Conservation (phyloP, 345 rosid genomes). For the Gynandropsis gynandra region DNA sequence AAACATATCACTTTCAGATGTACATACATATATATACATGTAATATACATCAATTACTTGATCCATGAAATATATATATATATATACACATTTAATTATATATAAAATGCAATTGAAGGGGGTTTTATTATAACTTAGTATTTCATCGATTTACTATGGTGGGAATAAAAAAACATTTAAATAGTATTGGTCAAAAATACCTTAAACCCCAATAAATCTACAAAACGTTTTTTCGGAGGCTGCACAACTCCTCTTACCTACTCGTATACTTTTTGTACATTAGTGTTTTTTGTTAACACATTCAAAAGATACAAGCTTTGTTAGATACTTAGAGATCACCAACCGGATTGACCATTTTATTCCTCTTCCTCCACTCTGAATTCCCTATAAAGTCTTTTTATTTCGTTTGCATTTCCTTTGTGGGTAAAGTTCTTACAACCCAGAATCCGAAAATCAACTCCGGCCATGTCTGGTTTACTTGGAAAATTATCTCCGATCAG, state of each 20-base stretch:
- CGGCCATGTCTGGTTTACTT: constrained; percentile 30
- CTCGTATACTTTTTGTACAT: constrained; percentile 28
- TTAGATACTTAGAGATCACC: constrained; percentile 51
- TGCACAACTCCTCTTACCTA: constrained; percentile 49
- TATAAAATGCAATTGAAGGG: too few species aligned
- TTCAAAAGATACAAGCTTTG: constrained; percentile 22
- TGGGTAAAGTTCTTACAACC: constrained; percentile 16
- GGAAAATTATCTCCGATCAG: constrained; percentile 26
- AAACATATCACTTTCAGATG: too few species aligned
- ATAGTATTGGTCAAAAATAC: not conserved
- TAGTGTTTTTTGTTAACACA: constrained; percentile 12
- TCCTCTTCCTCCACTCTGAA: constrained; percentile 21
- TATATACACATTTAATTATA: too few species aligned
- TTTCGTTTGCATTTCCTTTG: constrained; percentile 24
- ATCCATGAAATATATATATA: too few species aligned
- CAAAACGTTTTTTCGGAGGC: constrained; percentile 3
- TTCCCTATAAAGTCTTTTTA: constrained; percentile 21
- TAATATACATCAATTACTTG: too few species aligned
- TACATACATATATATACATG: too few species aligned
- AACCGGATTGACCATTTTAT: constrained; percentile 35
- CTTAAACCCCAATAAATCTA: constrained; percentile 20
- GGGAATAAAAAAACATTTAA: too few species aligned
- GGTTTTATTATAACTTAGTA: too few species aligned
- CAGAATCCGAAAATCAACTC: constrained; percentile 2
- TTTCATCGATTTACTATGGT: too few species aligned